Base-by-base conservation (phyloP, 1,284 basidiomycete genomes). In the Cronartium quercuum region DNA sequence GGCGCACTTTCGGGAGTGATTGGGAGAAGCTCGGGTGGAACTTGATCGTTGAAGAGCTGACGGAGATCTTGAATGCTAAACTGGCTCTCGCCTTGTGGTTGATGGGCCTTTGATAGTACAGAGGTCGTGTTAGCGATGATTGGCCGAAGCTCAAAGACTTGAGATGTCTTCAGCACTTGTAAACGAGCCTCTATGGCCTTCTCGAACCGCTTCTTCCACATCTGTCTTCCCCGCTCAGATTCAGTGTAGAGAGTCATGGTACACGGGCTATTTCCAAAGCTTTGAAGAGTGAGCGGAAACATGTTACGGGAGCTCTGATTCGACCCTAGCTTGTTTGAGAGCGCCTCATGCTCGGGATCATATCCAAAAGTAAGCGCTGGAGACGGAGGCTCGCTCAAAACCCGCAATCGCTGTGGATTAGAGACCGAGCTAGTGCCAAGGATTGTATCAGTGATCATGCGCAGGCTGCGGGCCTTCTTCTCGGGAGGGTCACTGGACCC, bases 201-300 rank as follows among this genome's bases (percentile, higher is more conserved):
- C 76, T 92, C 88, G 12, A 98, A 83, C 83, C 92, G 94, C 79
- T 88, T 85, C 80, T 90, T 90, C 96, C 96, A 99, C 76, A 94
- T 91, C 15, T 84, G 81, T 1, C 94, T 87, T 2, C 86, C 85
- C n/a, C 87, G 85, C 7, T 86, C 84, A 0, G 89, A 87, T 76
- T 97, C 92, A 0, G 92, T 90, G 82, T 91, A 98, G 6, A 98
- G 83, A 0, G 90, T 90, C 15, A 75, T 62, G 7, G 38, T 66
- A 24, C 63, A 65, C 29, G 71, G 65, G 62, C 38, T 29, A 24
- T 37, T 24, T 1, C 71, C 71, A 37, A 75, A 75, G 18, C 64
- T 57, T 66, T 75, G 71, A 38, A 75, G 38, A 24, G 65, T 67
- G 18, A 75, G 60, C 2, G 71, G 71, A 62, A 60, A 75, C 15